Evolutionary conservation across 768 basidiomycete genomes (phyloP).

Genomic region (Scleroderma citrinum): DNA sequence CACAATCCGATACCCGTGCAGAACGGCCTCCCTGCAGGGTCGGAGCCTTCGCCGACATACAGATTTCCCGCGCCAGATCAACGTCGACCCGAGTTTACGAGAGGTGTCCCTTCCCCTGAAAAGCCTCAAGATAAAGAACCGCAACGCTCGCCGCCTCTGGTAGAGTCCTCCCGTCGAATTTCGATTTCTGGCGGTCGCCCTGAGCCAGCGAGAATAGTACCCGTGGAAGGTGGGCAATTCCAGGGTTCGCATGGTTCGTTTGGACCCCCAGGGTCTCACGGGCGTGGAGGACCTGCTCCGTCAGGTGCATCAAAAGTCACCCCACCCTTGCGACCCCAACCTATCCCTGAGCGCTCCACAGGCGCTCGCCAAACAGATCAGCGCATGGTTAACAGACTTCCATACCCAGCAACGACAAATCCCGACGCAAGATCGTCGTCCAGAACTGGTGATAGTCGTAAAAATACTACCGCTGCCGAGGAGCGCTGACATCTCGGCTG

Average conservation of each 20-base stretch:
- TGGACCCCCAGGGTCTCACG: slow-evolving; percentile 12
- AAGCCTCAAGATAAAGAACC: slow-evolving; percentile 35
- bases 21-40: slow-evolving; percentile 31
- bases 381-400: slow-evolving; percentile 14
- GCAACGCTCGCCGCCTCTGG: slow-evolving; percentile 39
- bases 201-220: slow-evolving; percentile 33
- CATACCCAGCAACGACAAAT: slow-evolving; percentile 13
- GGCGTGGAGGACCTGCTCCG: slow-evolving; percentile 12
- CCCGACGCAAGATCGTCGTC: slow-evolving; percentile 10
- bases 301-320: slow-evolving; percentile 16
- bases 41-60: slow-evolving; percentile 35
- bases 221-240: background rate
- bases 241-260: slow-evolving; percentile 14
- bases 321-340: slow-evolving; percentile 13
- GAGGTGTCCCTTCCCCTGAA: slow-evolving; percentile 37
- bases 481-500: slow-evolving; percentile 9
- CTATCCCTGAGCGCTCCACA: slow-evolving; percentile 14
- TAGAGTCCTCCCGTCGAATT: slow-evolving; percentile 42
- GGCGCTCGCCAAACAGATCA: slow-evolving; percentile 16
- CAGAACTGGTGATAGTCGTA: slow-evolving; percentile 20
- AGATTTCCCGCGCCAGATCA: slow-evolving; percentile 42
- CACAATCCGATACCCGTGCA: slow-evolving; percentile 26
- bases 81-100: slow-evolving; percentile 29
- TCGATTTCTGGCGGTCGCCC: slow-evolving; percentile 46
- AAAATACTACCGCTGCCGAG: slow-evolving; percentile 8